phyloP scores from a whole-genome alignment of 192 early-diverging fungal genomes.

The Fimicolochytrium jonesii region DNA sequence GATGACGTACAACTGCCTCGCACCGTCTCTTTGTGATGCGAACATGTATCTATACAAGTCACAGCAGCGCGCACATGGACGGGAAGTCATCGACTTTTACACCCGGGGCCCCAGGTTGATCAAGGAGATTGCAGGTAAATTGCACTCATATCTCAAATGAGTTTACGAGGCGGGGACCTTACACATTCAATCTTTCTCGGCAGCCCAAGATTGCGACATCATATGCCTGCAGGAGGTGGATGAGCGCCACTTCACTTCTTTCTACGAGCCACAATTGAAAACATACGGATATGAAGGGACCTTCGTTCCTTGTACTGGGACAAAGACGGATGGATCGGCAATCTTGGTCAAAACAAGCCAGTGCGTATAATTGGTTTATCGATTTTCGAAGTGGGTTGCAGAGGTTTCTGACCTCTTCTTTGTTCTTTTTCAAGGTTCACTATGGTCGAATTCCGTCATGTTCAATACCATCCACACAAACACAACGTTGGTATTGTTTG shows the following conservation, averaged over 20 bases:
- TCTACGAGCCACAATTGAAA: slow-evolving; percentile 5
- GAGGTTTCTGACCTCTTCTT: no score
- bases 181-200: background rate
- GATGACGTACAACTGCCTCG: slow-evolving; percentile 18
- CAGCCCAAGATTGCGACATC: slow-evolving; percentile 11
- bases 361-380: background rate
- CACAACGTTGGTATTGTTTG: slow-evolving; percentile 12
- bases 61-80: background rate
- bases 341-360: slow-evolving; percentile 8
- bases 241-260: slow-evolving; percentile 2
- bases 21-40: slow-evolving; percentile 2
- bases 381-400: background rate
- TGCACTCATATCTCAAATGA: background rate
- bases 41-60: slow-evolving; percentile 4
- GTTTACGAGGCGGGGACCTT: no score
- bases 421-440: background rate
- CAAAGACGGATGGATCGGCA: slow-evolving; percentile 20
- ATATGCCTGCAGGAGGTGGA: slow-evolving; percentile 29
- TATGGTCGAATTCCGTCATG: background rate
- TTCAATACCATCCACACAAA: slow-evolving; percentile 18
- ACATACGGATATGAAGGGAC: slow-evolving; percentile 12
- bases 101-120: slow-evolving; percentile 17
- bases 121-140: slow-evolving; percentile 10
- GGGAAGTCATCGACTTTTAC: background rate
- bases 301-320: slow-evolving; percentile 21